Evolutionary conservation across 768 basidiomycete genomes (phyloP), one percentile per base, ranked within the genome.

Genomic region (Rhodotorula paludigena): DNA sequence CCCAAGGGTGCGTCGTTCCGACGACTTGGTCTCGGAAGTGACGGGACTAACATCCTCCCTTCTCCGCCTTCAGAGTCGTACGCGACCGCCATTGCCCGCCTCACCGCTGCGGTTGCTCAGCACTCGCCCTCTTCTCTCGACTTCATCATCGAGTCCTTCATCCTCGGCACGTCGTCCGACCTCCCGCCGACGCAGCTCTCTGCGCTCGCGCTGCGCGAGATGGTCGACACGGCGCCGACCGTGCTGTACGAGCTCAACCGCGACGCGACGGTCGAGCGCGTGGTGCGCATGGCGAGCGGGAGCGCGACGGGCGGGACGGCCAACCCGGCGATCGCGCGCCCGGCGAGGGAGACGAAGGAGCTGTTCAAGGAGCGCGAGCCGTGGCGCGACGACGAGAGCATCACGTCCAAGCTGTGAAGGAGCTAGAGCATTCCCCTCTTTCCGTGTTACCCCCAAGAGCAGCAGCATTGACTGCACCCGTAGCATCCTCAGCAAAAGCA

Each of bases 331-430:
- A 85, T 93, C 49, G 82, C 89, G 16, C 81, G 90, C 53, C 90
- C 90, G 0, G 88, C 90, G 12, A 81, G 91, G 51, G 90, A 93
- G 75, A 87, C 92, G 5, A 82, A 86, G 68, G 92, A 94, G 57
- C 63, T 87, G 32, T 75, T 93, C 41, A 79, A 75, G 70, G 76
- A 77, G 47, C 74, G 74, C 45, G 69, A 76, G 36, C 78, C 78
- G 47, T 81, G 73, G 67, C 60, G 73, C 15, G 77, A 77, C 41
- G 81, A 81, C 67, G 74, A 76, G 25, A 66, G 63, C 28, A 75
- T 81, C 12, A 76, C 76, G 60, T 71, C 73, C 10, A 38, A 72
- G 42, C 66, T 80, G 67, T 71, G 47, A 68, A 42, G 23, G 18
- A 9, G 5, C 28, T 11, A 28, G 28, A 20, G 20, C 12, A n/a